phyloP scores from a whole-genome alignment of 169 alveolate genomes.

The Cryptosporidium viatorum region DNA sequence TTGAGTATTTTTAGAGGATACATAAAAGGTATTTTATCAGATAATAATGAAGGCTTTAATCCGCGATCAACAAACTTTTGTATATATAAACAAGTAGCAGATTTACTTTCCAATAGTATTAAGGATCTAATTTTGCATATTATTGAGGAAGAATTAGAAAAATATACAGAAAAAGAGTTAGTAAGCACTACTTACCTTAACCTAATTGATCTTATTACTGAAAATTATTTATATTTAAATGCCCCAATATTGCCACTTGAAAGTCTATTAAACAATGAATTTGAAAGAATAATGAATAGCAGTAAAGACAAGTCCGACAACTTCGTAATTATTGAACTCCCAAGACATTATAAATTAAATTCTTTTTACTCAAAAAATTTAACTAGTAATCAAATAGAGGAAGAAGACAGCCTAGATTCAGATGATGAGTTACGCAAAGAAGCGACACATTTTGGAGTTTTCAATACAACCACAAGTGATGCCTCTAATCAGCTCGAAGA shows the following conservation, averaged over 20 bases:
- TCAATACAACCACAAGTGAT: constrained; percentile 19
- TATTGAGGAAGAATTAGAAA: constrained; percentile 23
- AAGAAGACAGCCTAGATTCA: constrained; percentile 1
- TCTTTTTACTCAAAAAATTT: neutral
- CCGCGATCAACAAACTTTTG: constrained; percentile 15
- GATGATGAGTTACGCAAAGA: constrained; percentile 11
- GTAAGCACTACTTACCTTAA: neutral
- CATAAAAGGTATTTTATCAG: constrained; percentile 22
- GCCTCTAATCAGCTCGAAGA: constrained; percentile 35
- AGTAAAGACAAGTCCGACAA: neutral
- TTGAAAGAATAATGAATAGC: neutral
- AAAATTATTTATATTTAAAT: neutral
- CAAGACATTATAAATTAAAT: neutral
- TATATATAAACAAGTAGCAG: constrained; percentile 20
- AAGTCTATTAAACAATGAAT: constrained; percentile 2
- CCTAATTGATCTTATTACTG: constrained; percentile 1
- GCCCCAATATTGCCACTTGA: constrained; percentile 32
- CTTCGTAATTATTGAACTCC: constrained; percentile 48
- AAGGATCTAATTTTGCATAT: constrained; percentile 25
- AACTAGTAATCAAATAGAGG: neutral
- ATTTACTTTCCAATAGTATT: constrained; percentile 19
- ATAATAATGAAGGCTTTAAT: neutral
- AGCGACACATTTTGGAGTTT: constrained; percentile 15
- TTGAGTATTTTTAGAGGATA: constrained; percentile 50
- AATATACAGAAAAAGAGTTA: neutral